These are phyloP conservation scores for Alternaria conjuncta DNA, from an alignment of 2,329 filamentous ascomycete genomes.

Conservation along the genomic window DNA sequence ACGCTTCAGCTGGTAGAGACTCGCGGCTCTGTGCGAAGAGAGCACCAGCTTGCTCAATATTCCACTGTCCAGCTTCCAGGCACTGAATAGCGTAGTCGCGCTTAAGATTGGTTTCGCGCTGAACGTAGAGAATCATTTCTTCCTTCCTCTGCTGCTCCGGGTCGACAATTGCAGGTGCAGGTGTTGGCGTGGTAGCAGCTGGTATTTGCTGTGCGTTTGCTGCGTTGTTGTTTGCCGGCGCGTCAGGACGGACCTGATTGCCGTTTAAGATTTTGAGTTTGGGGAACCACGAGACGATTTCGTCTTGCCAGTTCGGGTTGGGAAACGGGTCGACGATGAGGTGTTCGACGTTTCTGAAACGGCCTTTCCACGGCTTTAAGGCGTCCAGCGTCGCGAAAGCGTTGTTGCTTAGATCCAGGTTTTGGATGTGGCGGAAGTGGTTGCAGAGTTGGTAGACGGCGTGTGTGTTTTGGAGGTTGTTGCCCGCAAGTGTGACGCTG, in stretches of 20 bases:
- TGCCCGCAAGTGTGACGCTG: constrained; percentile 82
- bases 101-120: constrained; percentile 80
- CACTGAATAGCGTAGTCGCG: constrained; percentile 81
- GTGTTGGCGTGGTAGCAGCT: constrained; percentile 23
- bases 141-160: constrained; percentile 59
- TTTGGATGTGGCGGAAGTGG: constrained; percentile 83
- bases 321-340: constrained; percentile 67
- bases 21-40: constrained; percentile 79
- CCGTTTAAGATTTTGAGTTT: constrained; percentile 79
- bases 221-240: constrained; percentile 33
- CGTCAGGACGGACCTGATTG: constrained; percentile 73
- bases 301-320: constrained; percentile 64
- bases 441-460: constrained; percentile 77
- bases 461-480: constrained; percentile 74
- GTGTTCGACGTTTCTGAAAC: constrained; percentile 79
- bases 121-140: constrained; percentile 74
- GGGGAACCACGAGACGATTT: constrained; percentile 82
- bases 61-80: constrained; percentile 78
- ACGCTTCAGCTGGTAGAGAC: constrained; percentile 53
- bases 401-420: constrained; percentile 89
- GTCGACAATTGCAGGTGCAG: not conserved
- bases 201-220: constrained; percentile 9
- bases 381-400: constrained; percentile 71
- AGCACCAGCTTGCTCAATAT: constrained; percentile 74
- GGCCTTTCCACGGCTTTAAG: constrained; percentile 77